These are phyloP conservation scores for Cladosporium austrohemisphaericum DNA, from an alignment of 2,329 filamentous ascomycete genomes.

Conservation along the genomic window DNA sequence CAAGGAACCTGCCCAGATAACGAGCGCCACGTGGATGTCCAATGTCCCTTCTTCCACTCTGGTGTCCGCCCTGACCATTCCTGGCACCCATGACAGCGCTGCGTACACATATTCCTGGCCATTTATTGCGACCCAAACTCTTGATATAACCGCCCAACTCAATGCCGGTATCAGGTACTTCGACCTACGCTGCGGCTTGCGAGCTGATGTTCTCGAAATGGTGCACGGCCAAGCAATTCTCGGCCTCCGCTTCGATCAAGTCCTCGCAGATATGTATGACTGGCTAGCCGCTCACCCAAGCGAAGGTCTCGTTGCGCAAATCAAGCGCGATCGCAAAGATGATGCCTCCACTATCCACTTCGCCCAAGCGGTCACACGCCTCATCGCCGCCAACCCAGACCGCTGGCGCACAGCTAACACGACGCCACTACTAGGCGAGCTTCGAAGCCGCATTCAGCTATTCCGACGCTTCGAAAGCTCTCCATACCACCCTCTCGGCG, in stretches of 20 bases:
- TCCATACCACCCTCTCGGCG: slow-evolving; percentile 17
- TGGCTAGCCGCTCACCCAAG: slow-evolving; percentile 29
- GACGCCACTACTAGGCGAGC: slow-evolving; percentile 31
- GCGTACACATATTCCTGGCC: slow-evolving; percentile 34
- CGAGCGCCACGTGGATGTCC: slow-evolving; percentile 27
- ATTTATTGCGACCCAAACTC: slow-evolving; percentile 33
- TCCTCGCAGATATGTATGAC: slow-evolving; percentile 29
- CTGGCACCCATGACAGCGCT: slow-evolving; percentile 36
- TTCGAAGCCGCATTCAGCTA: slow-evolving; percentile 35
- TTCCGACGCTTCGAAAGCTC: slow-evolving; percentile 31
- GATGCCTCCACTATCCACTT: slow-evolving; percentile 35
- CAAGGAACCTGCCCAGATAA: not conserved
- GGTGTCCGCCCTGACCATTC: slow-evolving; percentile 32
- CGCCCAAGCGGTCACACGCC: slow-evolving; percentile 35
- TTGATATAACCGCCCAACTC: slow-evolving; percentile 30
- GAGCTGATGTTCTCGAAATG: slow-evolving; percentile 32
- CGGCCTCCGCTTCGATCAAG: slow-evolving; percentile 27
- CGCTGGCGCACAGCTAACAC: slow-evolving; percentile 34
- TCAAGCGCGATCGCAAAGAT: slow-evolving; percentile 34
- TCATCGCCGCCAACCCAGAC: slow-evolving; percentile 25
- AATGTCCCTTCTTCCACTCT: slow-evolving; percentile 22
- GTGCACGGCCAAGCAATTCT: slow-evolving; percentile 33
- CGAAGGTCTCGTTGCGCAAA: slow-evolving; percentile 34
- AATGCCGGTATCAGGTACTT: slow-evolving; percentile 36
- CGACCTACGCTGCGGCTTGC: slow-evolving; percentile 34